Evolutionary conservation across 257 asterid genomes (phyloP).

Genomic region (Lycium ferocissimum): DNA sequence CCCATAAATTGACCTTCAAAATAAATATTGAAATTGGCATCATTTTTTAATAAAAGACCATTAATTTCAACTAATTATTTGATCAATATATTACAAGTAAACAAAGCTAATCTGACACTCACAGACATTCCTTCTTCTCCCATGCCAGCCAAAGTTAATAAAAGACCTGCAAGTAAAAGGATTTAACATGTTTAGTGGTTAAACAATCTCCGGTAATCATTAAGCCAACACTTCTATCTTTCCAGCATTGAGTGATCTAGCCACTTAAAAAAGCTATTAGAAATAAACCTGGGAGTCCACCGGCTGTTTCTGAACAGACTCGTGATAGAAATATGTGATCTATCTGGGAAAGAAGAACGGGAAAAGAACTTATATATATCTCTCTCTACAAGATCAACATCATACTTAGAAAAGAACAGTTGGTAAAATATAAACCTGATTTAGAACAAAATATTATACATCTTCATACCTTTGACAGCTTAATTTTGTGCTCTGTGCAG

Average conservation of each 20-base stretch:
- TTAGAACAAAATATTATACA: neutral
- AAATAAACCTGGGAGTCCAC: conserved; percentile 92
- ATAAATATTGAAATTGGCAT: conserved; percentile 13
- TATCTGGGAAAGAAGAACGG: conserved; percentile 60
- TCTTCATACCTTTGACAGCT: conserved; percentile 78
- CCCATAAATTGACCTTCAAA: conserved; percentile 90
- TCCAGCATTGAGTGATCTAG: conserved; percentile 15
- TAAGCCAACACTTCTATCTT: neutral
- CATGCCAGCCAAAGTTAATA: conserved; percentile 89
- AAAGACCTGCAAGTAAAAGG: conserved; percentile 66
- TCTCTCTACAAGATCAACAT: neutral
- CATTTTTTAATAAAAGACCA: neutral
- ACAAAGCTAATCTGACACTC: conserved; percentile 42
- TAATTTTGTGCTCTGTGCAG: conserved; percentile 92
- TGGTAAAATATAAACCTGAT: neutral
- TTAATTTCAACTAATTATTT: conserved; percentile 1
- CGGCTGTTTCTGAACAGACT: conserved; percentile 98
- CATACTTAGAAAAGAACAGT: neutral
- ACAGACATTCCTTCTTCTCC: conserved; percentile 95
- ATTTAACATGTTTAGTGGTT: conserved; percentile 1
- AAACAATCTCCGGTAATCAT: neutral
- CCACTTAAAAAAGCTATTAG: neutral
- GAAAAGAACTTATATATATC: conserved; percentile 4
- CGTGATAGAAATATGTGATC: conserved; percentile 97
- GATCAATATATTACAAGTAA: neutral